Evolutionary conservation across 495 filamentous ascomycete species (phyloP).

Genomic region (Neurospora sp.): DNA sequence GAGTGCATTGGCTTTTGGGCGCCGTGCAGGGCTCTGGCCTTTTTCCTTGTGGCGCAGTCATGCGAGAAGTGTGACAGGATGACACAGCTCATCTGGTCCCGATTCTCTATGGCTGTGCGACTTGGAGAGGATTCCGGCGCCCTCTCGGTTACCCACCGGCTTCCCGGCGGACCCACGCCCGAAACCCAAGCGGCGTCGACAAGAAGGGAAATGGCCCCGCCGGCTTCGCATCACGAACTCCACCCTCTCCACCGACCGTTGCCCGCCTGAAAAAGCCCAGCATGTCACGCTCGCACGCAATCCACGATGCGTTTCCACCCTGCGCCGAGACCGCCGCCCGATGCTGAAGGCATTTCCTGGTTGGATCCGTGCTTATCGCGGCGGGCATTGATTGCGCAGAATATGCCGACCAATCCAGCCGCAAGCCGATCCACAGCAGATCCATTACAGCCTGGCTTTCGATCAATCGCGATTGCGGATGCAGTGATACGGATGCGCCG

Average conservation of each 20-base stretch:
- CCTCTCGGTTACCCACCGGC: neutral
- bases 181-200: neutral
- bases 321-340: neutral
- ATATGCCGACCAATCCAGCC: neutral
- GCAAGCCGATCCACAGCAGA: neutral
- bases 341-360: neutral
- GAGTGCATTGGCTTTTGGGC: neutral
- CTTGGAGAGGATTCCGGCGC: neutral
- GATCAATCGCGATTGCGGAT: neutral
- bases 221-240: neutral
- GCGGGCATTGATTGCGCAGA: neutral
- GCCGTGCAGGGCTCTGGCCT: neutral
- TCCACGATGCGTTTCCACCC: neutral
- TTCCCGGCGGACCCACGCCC: neutral
- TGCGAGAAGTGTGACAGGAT: neutral
- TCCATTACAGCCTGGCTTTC: neutral
- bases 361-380: neutral
- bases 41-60: neutral
- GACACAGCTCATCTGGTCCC: neutral
- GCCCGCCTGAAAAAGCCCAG: neutral
- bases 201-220: neutral
- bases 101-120: neutral
- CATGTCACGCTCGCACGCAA: neutral
- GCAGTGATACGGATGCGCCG: neutral
- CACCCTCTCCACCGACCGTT: neutral